phyloP scores from a whole-genome alignment of 2,329 filamentous ascomycete genomes.

The Aspergillus ochraceus region DNA sequence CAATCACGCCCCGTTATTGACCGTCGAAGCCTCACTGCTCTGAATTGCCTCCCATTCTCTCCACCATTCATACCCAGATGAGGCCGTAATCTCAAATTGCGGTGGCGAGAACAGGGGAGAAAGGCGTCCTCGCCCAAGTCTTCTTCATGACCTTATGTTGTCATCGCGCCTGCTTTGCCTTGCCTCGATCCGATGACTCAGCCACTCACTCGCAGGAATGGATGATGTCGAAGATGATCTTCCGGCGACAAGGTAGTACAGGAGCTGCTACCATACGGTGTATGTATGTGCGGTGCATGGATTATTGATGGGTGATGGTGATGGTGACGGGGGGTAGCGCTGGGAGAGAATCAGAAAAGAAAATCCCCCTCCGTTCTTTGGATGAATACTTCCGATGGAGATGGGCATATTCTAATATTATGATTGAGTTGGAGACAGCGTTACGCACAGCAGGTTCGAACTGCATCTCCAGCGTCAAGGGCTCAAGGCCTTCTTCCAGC shows the following conservation, averaged over 20 bases:
- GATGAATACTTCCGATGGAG: background rate
- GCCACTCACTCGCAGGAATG: background rate
- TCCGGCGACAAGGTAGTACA: background rate
- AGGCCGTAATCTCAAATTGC: background rate
- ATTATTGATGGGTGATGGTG: background rate
- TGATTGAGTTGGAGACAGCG: background rate
- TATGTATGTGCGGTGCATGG: background rate
- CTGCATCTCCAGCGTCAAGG: background rate
- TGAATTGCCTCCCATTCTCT: background rate
- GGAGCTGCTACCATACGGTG: background rate
- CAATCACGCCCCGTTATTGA: background rate
- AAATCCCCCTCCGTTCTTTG: background rate
- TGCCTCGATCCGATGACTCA: background rate
- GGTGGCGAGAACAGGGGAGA: background rate
- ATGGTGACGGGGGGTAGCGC: background rate
- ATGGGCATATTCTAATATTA: background rate
- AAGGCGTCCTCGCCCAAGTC: background rate
- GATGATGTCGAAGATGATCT: background rate
- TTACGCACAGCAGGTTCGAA: background rate
- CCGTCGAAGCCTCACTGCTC: background rate
- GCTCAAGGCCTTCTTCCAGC: background rate
- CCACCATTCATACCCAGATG: background rate
- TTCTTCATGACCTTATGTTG: background rate
- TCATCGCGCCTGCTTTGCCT: background rate
- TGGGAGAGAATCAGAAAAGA: background rate